Evolutionary conservation across 805 yeast species (phyloP), one percentile per base, ranked within the genome.

Genomic region (Yamadazyma sp.): DNA sequence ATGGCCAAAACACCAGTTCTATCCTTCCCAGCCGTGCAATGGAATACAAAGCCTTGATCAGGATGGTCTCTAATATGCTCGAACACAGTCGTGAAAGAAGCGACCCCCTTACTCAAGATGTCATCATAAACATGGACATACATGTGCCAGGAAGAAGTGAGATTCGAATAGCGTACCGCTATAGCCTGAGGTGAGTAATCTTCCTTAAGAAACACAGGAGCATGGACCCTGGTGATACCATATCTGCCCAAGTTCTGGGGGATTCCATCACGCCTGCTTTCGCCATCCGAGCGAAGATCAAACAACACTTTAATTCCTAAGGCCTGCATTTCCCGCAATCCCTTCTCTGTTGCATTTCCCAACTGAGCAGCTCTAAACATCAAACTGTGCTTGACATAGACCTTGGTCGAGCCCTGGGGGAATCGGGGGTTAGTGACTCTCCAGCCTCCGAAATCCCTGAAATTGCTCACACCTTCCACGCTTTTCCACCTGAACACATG

Each of bases 21-120:
- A 55, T 87, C 95, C 56, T 86, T 87, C 2, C 95, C 95, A 1
- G 91, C 91, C 3, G 90, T 77, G 60, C 95, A 87, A 54, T 85
- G 91, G 57, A 80, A 77, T 7, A 82, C 59, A 41, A 87, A 61
- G 6, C 70, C 66, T 2, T 31, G 28, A 13, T 50, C 43, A 2
- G 76, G 73, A 14, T 61, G 64, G 40, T 82, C 86, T 31, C 80
- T 64, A 32, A 87, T 62, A 50, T 67, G 76, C 32, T 62, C 57
- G 49, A 85, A 75, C 21, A 86, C 70, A 6, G 55, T 53, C 31
- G 62, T 67, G 52, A 74, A 81, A 4, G 77, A 64, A 3, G 50
- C 55, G 1, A 59, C 55, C 0, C 87, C 89, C 15, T 60, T 49
- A 4, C 55, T 62, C 35, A 86, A 55, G 48, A 84, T 74, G 37